A percentile compares a stretch with the other conserved stretches of the same genome.
phyloP scores from a whole-genome alignment of 1,139 yeast species.

The Suhomyces taliae region DNA sequence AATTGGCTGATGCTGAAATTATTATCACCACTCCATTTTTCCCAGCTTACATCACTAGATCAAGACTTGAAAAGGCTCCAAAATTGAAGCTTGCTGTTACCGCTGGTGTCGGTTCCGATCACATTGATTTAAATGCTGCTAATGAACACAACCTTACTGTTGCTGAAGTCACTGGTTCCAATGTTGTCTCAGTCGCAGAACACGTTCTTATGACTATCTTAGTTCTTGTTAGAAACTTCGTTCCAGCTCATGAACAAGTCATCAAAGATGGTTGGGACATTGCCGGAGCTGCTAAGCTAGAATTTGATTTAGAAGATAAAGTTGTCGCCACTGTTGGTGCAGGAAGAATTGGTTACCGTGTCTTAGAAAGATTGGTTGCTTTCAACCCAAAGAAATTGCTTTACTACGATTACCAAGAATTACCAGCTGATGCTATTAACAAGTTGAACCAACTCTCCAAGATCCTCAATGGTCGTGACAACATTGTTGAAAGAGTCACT shows the following conservation, averaged over 20 bases:
- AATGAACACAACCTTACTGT: slow-evolving; percentile 64
- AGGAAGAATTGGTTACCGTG: slow-evolving; percentile 80
- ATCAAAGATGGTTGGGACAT: slow-evolving; percentile 66
- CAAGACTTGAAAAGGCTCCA: slow-evolving; percentile 68
- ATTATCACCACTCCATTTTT: slow-evolving; percentile 83
- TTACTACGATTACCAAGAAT: slow-evolving; percentile 74
- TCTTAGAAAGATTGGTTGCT: slow-evolving; percentile 69
- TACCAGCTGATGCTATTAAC: slow-evolving; percentile 57
- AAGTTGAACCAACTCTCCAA: slow-evolving; percentile 46
- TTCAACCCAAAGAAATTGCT: slow-evolving; percentile 73
- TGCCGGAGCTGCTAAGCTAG: slow-evolving; percentile 73
- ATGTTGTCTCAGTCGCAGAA: slow-evolving; percentile 79
- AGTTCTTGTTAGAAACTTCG: slow-evolving; percentile 71
- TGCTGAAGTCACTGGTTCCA: slow-evolving; percentile 80
- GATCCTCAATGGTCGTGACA: slow-evolving; percentile 34
- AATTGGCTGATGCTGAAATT: slow-evolving; percentile 70
- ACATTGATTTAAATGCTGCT: slow-evolving; percentile 73
- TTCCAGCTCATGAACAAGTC: slow-evolving; percentile 75
- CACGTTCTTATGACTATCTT: slow-evolving; percentile 77
- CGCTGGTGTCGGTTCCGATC: slow-evolving; percentile 87
- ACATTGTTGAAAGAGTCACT: slow-evolving; percentile 59
- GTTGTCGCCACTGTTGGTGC: slow-evolving; percentile 79
- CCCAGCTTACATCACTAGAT: slow-evolving; percentile 73
- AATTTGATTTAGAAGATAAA: slow-evolving; percentile 75
- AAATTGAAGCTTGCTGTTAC: slow-evolving; percentile 72